Evolutionary conservation across 2,329 filamentous ascomycete species (phyloP).

Genomic region (Gremmenia infestans): DNA sequence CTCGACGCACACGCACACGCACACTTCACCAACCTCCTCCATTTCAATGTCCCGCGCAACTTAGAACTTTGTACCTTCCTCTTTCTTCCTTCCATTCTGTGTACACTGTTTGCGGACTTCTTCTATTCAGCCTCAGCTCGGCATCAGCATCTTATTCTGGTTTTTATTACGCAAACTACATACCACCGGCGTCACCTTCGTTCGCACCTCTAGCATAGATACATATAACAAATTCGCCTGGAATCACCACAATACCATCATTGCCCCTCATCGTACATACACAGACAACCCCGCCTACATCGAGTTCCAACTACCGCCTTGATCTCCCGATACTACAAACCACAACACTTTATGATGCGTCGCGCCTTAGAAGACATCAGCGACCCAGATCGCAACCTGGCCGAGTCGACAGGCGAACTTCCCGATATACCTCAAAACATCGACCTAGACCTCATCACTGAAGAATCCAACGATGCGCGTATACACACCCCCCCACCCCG

Average conservation of each 20-base stretch:
- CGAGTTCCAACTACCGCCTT: too few relatives aligned
- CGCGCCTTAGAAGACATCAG: conserved; percentile 29
- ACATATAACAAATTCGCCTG: not conserved
- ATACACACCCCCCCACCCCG: conserved; percentile 64
- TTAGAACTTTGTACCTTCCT: conserved; percentile 1
- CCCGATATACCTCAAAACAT: conserved; percentile 19
- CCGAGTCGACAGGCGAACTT: conserved; percentile 24
- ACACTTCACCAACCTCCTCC: conserved; percentile 15
- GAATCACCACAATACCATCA: not conserved
- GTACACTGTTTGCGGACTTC: conserved; percentile 4
- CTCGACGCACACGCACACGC: conserved; percentile 1
- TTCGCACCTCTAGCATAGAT: not conserved
- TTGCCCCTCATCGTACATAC: too few relatives aligned
- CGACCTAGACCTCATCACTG: conserved; percentile 28
- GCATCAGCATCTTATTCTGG: not conserved
- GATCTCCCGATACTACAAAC: not conserved
- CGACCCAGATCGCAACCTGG: conserved; percentile 32
- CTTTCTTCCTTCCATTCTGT: conserved; percentile 13
- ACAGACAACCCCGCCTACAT: too few relatives aligned
- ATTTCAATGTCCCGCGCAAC: conserved; percentile 7
- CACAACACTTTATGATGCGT: conserved; percentile 24
- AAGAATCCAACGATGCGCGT: conserved; percentile 26
- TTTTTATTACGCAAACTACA: not conserved
- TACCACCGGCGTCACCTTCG: not conserved
- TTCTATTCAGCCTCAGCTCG: not conserved